A percentile compares a stretch with the other conserved stretches of the same genome.
Evolutionary conservation across 2,329 filamentous ascomycete species (phyloP).

Genomic region (Polytolypa hystricis): DNA sequence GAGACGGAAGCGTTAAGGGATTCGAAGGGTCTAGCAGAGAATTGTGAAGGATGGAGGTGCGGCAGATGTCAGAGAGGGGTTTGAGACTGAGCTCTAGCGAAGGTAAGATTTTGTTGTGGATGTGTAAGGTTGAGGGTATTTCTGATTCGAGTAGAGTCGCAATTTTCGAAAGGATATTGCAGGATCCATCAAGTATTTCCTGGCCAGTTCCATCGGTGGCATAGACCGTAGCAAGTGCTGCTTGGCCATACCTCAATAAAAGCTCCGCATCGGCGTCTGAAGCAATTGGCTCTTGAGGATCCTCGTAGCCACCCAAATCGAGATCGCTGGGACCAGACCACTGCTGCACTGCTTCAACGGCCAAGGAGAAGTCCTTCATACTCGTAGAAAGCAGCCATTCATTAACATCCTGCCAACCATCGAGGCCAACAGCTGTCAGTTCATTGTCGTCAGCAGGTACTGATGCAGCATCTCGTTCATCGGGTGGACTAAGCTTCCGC

Average conservation of each 20-base stretch:
- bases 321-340: slow-evolving; percentile 52
- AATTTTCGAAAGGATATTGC: slow-evolving; percentile 40
- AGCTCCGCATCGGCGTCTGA: slow-evolving; percentile 33
- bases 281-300: slow-evolving; percentile 27
- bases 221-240: slow-evolving; percentile 50
- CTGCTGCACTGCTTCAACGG: slow-evolving; percentile 40
- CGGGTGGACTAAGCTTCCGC: slow-evolving; percentile 33
- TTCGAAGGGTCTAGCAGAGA: slow-evolving; percentile 30
- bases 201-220: slow-evolving; percentile 36
- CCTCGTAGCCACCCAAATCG: slow-evolving; percentile 45
- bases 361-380: slow-evolving; percentile 37
- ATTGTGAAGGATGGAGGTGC: slow-evolving; percentile 32
- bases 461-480: slow-evolving; percentile 19
- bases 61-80: slow-evolving; percentile 26
- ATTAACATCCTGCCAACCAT: slow-evolving; percentile 48
- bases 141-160: slow-evolving; percentile 41
- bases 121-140: slow-evolving; percentile 27
- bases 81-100: slow-evolving; percentile 21
- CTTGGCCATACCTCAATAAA: slow-evolving; percentile 41
- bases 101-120: slow-evolving; percentile 16
- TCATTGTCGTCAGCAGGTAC: slow-evolving; percentile 7
- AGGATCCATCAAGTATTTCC: slow-evolving; percentile 37
- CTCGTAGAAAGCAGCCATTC: slow-evolving; percentile 48
- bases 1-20: slow-evolving; percentile 29
- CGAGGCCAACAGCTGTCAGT: neutral